Conservation (phyloP, 257 asterid genomes). For the Agastache rugosa region DNA sequence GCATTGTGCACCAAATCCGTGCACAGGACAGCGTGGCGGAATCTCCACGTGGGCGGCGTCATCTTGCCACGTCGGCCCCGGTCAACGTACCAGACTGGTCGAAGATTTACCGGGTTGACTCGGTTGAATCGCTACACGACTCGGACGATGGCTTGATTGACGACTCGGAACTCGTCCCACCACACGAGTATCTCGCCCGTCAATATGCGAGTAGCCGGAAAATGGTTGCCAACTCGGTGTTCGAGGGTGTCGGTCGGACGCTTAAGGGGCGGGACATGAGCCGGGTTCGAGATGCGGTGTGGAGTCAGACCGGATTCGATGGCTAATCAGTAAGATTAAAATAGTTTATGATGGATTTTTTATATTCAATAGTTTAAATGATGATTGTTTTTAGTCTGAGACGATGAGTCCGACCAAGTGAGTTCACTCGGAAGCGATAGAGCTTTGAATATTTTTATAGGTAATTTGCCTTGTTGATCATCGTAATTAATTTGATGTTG, state of each 20-base stretch:
- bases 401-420: slow-evolving; percentile 27
- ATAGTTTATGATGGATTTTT: background rate
- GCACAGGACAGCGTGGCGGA: slow-evolving; percentile 44
- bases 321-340: slow-evolving; percentile 45
- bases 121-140: slow-evolving; percentile 67
- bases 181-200: slow-evolving; percentile 81
- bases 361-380: background rate
- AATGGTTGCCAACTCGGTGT: slow-evolving; percentile 65
- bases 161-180: slow-evolving; percentile 63
- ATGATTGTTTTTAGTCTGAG: background rate
- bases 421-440: slow-evolving; percentile 20
- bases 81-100: slow-evolving; percentile 85
- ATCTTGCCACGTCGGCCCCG: slow-evolving; percentile 70
- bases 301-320: slow-evolving; percentile 91
- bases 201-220: slow-evolving; percentile 55
- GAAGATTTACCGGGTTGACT: slow-evolving; percentile 69
- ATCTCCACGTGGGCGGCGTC: slow-evolving; percentile 57
- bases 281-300: slow-evolving; percentile 88
- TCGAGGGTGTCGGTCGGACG: slow-evolving; percentile 79
- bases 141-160: slow-evolving; percentile 48
- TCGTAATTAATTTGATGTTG: background rate
- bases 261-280: slow-evolving; percentile 87
- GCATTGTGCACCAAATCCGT: slow-evolving; percentile 73
- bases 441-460: background rate
- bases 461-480: background rate